phyloP scores from a whole-genome alignment of 768 basidiomycete species.

The Harrya chromipes region DNA sequence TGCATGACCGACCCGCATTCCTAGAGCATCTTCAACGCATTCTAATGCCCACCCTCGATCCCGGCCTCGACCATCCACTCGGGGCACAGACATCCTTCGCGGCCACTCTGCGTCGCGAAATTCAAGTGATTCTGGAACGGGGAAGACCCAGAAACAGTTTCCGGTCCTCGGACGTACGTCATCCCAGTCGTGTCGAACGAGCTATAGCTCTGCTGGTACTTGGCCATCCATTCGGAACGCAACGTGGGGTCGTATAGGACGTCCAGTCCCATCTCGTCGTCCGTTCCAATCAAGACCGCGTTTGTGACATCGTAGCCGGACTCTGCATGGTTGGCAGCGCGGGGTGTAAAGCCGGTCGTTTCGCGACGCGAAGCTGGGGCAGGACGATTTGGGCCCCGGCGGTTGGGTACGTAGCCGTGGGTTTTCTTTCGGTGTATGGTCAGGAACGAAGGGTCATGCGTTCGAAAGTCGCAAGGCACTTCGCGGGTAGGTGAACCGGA shows the following conservation, averaged over 20 bases:
- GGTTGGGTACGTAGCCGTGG: conserved; percentile 18
- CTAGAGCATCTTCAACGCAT: background rate
- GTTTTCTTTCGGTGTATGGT: conserved; percentile 23
- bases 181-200: background rate
- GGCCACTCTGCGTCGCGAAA: background rate
- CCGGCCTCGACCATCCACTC: conserved; percentile 22
- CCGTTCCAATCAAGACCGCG: background rate
- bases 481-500: background rate
- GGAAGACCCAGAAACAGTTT: background rate
- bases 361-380: background rate
- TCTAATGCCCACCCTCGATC: conserved; percentile 13
- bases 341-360: background rate
- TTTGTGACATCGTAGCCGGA: background rate
- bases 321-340: background rate
- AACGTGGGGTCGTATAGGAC: conserved; percentile 5
- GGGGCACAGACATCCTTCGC: conserved; percentile 19
- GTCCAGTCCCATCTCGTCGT: conserved; percentile 11
- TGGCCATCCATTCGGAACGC: conserved; percentile 11
- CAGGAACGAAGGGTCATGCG: conserved; percentile 25
- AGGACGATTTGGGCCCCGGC: background rate
- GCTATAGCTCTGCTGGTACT: conserved; percentile 11
- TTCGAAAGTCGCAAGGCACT: conserved; percentile 19
- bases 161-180: background rate
- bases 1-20: background rate
- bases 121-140: too few relatives aligned